phyloP scores from a whole-genome alignment of 176 grass and related monocot species.

The Hyparrhenia diplandra region DNA sequence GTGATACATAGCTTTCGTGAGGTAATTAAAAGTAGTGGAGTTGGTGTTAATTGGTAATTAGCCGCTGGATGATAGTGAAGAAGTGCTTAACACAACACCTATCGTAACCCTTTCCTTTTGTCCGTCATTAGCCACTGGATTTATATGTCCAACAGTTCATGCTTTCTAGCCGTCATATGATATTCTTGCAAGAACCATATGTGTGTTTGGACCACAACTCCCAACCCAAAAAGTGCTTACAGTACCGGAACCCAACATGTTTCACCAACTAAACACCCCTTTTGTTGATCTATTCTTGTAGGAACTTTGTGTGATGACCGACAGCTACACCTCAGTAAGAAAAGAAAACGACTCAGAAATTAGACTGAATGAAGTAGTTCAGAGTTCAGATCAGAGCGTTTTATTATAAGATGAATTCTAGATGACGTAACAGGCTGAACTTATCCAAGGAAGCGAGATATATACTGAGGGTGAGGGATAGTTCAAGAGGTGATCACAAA shows the following conservation, averaged over 20 bases:
- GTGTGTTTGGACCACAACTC: too few relatives aligned
- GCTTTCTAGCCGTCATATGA: background rate
- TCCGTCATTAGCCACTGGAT: background rate
- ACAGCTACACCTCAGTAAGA: background rate
- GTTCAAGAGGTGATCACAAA: background rate
- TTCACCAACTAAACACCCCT: too few relatives aligned
- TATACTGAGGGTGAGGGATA: background rate
- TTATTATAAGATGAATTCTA: background rate
- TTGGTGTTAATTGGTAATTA: constrained; percentile 2
- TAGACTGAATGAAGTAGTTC: background rate
- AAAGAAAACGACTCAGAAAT: background rate
- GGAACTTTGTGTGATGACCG: background rate
- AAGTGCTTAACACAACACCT: background rate
- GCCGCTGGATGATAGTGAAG: background rate
- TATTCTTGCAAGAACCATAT: background rate
- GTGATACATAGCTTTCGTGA: too few relatives aligned
- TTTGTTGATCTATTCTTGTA: constrained; percentile 2
- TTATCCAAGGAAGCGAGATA: background rate
- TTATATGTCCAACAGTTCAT: background rate
- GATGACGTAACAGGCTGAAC: background rate
- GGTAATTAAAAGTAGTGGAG: constrained; percentile 6
- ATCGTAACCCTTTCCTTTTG: background rate
- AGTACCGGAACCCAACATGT: too few relatives aligned
- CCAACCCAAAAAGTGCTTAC: too few relatives aligned
- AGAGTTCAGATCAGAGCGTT: background rate